A percentile compares a stretch with the other conserved stretches of the same genome.
Conservation (phyloP, 2,329 filamentous ascomycete species). For the Graphilbum ipis-grandicollis region DNA sequence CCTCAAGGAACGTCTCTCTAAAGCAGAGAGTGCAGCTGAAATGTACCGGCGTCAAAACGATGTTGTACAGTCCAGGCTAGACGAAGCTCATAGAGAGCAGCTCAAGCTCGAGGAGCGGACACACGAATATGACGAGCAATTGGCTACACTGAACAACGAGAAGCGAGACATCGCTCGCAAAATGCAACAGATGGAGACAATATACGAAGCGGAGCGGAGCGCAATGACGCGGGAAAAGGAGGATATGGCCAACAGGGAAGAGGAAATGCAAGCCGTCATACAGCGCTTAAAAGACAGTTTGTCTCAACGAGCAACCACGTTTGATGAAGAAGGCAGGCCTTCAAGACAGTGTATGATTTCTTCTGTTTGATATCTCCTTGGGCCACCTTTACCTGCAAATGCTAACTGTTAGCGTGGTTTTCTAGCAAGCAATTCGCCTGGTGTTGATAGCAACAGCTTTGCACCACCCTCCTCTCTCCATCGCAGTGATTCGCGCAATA, state of each 20-base stretch:
- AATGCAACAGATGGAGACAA: slow-evolving; percentile 78
- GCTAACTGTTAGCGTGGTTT: neutral
- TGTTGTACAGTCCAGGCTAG: slow-evolving; percentile 68
- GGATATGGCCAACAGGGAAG: slow-evolving; percentile 65
- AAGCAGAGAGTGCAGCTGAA: slow-evolving; percentile 61
- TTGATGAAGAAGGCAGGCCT: slow-evolving; percentile 37
- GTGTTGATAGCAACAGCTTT: slow-evolving; percentile 60
- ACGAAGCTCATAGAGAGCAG: slow-evolving; percentile 73
- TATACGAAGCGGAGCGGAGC: slow-evolving; percentile 80
- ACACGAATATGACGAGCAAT: slow-evolving; percentile 71
- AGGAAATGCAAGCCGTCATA: slow-evolving; percentile 80
- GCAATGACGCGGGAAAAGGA: slow-evolving; percentile 85
- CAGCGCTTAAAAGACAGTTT: slow-evolving; percentile 82
- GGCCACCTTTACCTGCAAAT: neutral
- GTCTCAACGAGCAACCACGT: slow-evolving; percentile 48
- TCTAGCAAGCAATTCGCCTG: slow-evolving; percentile 39
- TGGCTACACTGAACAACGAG: slow-evolving; percentile 67
- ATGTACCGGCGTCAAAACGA: slow-evolving; percentile 72
- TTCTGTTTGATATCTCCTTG: too few relatives aligned
- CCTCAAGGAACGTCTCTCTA: slow-evolving; percentile 64
- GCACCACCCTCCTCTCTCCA: slow-evolving; percentile 72
- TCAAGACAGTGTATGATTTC: slow-evolving; percentile 33
- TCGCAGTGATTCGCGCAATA: slow-evolving; percentile 76
- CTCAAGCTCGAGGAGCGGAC: slow-evolving; percentile 71
- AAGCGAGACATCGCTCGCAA: slow-evolving; percentile 70